Evolutionary conservation across 148 eudicot genomes (phyloP), one percentile per base, ranked within the genome.

Genomic region (Cornus controversa): DNA sequence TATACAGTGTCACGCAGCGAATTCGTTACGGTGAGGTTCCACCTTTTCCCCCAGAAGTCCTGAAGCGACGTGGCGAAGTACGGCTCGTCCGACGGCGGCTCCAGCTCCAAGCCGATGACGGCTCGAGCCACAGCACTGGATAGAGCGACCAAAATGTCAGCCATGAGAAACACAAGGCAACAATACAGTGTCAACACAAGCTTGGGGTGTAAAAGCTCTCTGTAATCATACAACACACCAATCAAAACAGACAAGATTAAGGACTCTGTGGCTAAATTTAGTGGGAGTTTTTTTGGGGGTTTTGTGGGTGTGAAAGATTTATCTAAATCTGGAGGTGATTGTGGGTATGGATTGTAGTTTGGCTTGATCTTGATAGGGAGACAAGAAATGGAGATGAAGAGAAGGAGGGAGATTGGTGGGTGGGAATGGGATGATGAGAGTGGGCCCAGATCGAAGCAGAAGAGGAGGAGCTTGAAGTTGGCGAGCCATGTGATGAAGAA

Each of bases 401-500:
- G 29, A n/a, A 80, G 73, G 36, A 86, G 85, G 5, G n/a, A n/a
- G n/a, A n/a, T n/a, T n/a, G n/a, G n/a, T n/a, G n/a, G n/a, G n/a
- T n/a, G n/a, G n/a, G 90, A 78, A 3, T 29, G 1, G 31, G 31
- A 3, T 0, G 69, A 67, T 18, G 87, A 67, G 66, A 86, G 84
- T 4, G 87, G 89, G 73, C 89, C 89, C 10, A 64, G 80, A 66
- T 77, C 80, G 80, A 88, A 88, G 68, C 85, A 74, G 75, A 82
- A 89, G 78, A 90, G 90, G 78, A 89, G 82, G 73, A 90, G 90
- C 84, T 90, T 90, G 89, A 84, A 90, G 72, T 53, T 80, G 77
- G 89, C 68, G 60, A 89, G 86, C 93, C 87, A 85, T 24, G 94
- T 87, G 82, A 91, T 58, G 87, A 89, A 92, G 83, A 91, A 89